These are phyloP conservation scores for Trichoderma asperellum DNA, from an alignment of 2,329 filamentous ascomycete species.

Conservation along the genomic window DNA sequence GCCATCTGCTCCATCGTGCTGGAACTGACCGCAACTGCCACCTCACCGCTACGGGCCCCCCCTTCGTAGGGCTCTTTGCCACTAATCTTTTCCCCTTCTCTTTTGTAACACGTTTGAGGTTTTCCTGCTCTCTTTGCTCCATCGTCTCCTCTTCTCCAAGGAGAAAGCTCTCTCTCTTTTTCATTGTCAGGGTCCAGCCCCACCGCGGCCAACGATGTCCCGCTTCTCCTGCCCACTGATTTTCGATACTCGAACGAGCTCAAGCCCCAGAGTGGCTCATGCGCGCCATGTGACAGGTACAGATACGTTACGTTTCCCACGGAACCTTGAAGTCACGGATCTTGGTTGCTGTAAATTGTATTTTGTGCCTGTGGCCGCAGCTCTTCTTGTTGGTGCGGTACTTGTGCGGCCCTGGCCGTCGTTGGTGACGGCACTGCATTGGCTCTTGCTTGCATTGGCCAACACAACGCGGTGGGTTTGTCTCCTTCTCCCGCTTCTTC, in stretches of 20 bases:
- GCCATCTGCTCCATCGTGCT: neutral
- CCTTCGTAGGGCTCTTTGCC: neutral
- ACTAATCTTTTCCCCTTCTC: neutral
- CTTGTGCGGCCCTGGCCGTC: neutral
- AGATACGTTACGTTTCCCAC: constrained; percentile 9
- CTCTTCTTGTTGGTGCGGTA: neutral
- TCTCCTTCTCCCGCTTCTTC: neutral
- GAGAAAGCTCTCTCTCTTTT: neutral
- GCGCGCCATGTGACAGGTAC: constrained; percentile 23
- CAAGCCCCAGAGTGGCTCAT: constrained; percentile 20
- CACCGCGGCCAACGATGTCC: constrained; percentile 9
- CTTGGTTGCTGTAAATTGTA: neutral
- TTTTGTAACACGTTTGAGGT: neutral
- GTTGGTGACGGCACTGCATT: neutral
- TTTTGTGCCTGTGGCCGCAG: neutral
- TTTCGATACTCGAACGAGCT: constrained; percentile 28
- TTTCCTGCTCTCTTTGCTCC: neutral
- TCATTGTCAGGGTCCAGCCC: constrained; percentile 1
- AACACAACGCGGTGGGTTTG: neutral
- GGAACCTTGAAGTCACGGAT: neutral
- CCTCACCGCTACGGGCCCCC: neutral
- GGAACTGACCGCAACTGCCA: neutral
- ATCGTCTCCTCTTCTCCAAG: neutral
- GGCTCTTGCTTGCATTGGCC: neutral
- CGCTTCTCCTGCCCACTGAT: constrained; percentile 19